Conservation (phyloP, 371 early-diverging fungal species). For the Mortierella sp. region DNA sequence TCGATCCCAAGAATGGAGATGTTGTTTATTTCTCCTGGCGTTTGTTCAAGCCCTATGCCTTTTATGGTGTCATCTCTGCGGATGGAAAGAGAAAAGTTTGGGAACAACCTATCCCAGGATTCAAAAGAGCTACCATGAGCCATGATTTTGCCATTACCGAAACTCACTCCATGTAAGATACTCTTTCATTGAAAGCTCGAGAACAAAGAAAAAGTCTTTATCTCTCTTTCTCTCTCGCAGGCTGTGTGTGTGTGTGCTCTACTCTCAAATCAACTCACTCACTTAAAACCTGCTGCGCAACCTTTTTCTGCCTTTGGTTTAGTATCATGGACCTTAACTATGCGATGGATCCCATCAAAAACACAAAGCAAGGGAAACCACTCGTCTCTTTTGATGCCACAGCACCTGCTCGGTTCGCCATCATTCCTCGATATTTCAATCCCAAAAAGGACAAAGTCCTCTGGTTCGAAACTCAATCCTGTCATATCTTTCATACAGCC, state of each 20-base stretch:
- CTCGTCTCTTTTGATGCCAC: conserved; percentile 28
- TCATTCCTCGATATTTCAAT: conserved; percentile 44
- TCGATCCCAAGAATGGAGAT: conserved; percentile 38
- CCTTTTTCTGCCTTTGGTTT: background rate
- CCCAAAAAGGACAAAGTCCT: conserved; percentile 26
- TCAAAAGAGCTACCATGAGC: conserved; percentile 23
- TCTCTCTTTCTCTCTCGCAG: background rate
- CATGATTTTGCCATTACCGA: conserved; percentile 44
- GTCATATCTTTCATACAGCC: conserved; percentile 44
- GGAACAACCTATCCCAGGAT: conserved; percentile 31
- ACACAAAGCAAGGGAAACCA: conserved; percentile 20
- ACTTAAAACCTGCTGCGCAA: background rate
- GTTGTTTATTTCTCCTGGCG: conserved; percentile 31
- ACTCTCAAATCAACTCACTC: background rate
- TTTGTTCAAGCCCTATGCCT: conserved; percentile 10
- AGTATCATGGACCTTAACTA: conserved; percentile 27
- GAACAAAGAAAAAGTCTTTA: no score
- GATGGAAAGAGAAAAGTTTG: conserved; percentile 25
- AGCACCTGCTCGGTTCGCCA: conserved; percentile 30
- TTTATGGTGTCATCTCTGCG: conserved; percentile 32
- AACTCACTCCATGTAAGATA: conserved; percentile 30
- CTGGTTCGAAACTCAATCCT: conserved; percentile 44
- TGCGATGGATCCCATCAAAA: conserved; percentile 16
- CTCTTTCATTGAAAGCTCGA: background rate
- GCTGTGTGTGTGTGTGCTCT: background rate